A percentile compares a stretch with the other conserved stretches of the same genome.
Evolutionary conservation across 495 filamentous ascomycete genomes (phyloP).

Genomic region (Trichocladium antarcticum): DNA sequence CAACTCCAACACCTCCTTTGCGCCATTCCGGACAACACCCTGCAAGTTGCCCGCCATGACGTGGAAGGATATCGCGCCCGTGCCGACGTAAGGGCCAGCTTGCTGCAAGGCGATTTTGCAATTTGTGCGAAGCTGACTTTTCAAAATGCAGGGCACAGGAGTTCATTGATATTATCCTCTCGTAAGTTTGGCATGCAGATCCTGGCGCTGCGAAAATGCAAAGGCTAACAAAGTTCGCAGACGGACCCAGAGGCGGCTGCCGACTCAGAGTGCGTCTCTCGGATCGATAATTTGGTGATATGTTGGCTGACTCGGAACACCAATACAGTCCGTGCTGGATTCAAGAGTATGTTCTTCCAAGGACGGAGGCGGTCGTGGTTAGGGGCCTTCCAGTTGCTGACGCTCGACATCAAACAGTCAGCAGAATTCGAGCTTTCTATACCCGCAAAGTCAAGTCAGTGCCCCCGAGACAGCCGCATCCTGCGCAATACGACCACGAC

Average conservation of each 20-base stretch:
- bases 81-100: constrained; percentile 56
- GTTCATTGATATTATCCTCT: constrained; percentile 90
- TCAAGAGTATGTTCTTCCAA: constrained; percentile 52
- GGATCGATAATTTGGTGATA: neutral
- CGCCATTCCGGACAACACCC: constrained; percentile 6
- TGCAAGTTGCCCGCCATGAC: constrained; percentile 30
- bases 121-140: constrained; percentile 4
- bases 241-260: constrained; percentile 84
- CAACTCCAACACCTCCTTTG: constrained; percentile 4
- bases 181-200: constrained; percentile 17
- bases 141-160: constrained; percentile 45
- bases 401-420: constrained; percentile 37
- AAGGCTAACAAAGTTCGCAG: constrained; percentile 32
- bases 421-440: constrained; percentile 90
- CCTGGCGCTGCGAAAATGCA: neutral
- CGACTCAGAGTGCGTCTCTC: constrained; percentile 58
- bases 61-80: constrained; percentile 66
- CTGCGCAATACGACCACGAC: constrained; percentile 45
- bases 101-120: neutral
- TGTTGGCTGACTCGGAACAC: constrained; percentile 11
- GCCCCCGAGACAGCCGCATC: constrained; percentile 20
- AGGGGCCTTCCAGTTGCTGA: constrained; percentile 1
- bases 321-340: constrained; percentile 63
- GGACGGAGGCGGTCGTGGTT: neutral
- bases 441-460: constrained; percentile 82